phyloP scores from a whole-genome alignment of 2,329 filamentous ascomycete species.

The Paraphaeosphaeria minitans region DNA sequence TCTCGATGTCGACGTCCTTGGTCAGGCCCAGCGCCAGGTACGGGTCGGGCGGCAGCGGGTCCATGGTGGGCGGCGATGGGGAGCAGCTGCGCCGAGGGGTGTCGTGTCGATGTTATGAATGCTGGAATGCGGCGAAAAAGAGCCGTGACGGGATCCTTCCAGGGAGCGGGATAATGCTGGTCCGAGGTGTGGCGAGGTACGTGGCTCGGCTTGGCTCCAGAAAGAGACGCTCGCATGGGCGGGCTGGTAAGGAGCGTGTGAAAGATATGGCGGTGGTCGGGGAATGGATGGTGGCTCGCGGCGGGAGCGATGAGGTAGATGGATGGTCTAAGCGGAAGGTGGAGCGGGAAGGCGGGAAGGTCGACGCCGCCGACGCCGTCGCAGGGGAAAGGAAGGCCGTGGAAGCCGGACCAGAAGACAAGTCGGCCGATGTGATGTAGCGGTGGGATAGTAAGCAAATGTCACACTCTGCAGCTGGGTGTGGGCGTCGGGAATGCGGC shows the following conservation, averaged over 20 bases:
- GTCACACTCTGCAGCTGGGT: background rate
- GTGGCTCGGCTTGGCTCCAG: slow-evolving; percentile 23
- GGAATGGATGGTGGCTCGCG: slow-evolving; percentile 16
- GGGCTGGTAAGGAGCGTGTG: slow-evolving; percentile 9
- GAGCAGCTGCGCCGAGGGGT: slow-evolving; percentile 8
- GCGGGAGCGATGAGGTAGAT: slow-evolving; percentile 6
- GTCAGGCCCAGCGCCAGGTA: slow-evolving; percentile 77
- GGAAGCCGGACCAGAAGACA: slow-evolving; percentile 15
- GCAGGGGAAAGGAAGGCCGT: slow-evolving; percentile 26
- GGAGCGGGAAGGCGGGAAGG: slow-evolving; percentile 12
- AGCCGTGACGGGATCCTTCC: slow-evolving; percentile 3
- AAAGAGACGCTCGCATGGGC: slow-evolving; percentile 7
- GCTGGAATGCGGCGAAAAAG: background rate
- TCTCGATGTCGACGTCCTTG: slow-evolving; percentile 69
- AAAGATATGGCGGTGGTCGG: slow-evolving; percentile 1
- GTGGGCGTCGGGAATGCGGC: background rate
- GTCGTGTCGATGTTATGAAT: slow-evolving; percentile 16
- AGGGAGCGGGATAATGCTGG: slow-evolving; percentile 17
- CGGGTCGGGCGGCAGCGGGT: slow-evolving; percentile 68
- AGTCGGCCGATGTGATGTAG: slow-evolving; percentile 7
- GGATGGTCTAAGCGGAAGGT: slow-evolving; percentile 7
- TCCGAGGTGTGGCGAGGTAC: slow-evolving; percentile 22
- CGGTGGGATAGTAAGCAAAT: slow-evolving; percentile 16
- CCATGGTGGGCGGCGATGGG: slow-evolving; percentile 48
- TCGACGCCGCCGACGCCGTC: slow-evolving; percentile 9